Conservation (phyloP, 2,329 filamentous ascomycete genomes). For the Hymenoscyphus fructigenus region DNA sequence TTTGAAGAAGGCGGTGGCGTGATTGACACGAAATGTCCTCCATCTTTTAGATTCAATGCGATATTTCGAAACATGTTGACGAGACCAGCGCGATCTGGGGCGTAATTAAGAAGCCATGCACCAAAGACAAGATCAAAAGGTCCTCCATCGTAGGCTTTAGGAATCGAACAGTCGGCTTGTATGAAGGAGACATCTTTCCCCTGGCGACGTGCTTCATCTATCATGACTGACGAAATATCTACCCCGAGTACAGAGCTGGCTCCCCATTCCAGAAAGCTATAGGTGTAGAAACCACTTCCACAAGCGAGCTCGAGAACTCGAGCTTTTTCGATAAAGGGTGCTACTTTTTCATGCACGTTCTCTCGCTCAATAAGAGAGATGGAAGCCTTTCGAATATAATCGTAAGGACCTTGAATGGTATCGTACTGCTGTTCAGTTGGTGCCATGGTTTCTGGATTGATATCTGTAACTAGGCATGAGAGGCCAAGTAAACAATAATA, state of each 20-base stretch:
- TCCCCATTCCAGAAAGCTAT: constrained; percentile 38
- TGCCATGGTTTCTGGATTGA: too few relatives aligned
- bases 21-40: constrained; percentile 16
- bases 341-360: constrained; percentile 22
- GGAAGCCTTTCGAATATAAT: background rate
- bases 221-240: constrained; percentile 40
- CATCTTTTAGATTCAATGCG: constrained; percentile 37
- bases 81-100: constrained; percentile 31
- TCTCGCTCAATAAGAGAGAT: constrained; percentile 23
- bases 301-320: constrained; percentile 42
- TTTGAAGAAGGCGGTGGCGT: background rate
- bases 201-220: constrained; percentile 29
- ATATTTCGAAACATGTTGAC: constrained; percentile 40
- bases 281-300: constrained; percentile 40
- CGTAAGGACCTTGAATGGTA: background rate
- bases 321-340: constrained; percentile 24
- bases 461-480: too few relatives aligned
- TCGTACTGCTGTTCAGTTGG: background rate
- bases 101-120: constrained; percentile 42
- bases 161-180: constrained; percentile 34
- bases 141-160: constrained; percentile 26
- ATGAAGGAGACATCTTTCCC: constrained; percentile 21
- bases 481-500: too few relatives aligned
- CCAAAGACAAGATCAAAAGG: constrained; percentile 41
- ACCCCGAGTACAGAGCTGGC: constrained; percentile 38